A percentile compares a stretch with the other conserved stretches of the same genome.
Evolutionary conservation across 192 early-diverging fungal genomes (phyloP).

Genomic region (Dissophora ornata): DNA sequence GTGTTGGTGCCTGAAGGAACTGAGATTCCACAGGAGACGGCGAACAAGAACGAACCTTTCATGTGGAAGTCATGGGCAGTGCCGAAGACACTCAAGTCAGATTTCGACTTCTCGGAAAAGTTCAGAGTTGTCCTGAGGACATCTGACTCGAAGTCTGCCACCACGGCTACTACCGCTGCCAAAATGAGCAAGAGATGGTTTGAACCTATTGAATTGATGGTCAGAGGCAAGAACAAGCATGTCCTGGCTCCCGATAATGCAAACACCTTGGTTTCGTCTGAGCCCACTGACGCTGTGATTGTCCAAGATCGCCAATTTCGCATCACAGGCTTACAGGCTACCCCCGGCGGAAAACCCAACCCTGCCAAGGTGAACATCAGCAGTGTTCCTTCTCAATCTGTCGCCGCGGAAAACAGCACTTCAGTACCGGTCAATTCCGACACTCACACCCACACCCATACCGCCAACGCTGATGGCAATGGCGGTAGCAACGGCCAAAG

Average conservation of each 20-base stretch:
- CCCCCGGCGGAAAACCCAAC: constrained; percentile 32
- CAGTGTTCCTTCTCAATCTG: not conserved
- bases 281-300: not conserved
- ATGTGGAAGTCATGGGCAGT: constrained; percentile 42
- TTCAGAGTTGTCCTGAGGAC: constrained; percentile 39
- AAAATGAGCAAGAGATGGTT: not conserved
- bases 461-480: not conserved
- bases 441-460: not conserved
- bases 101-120: constrained; percentile 43
- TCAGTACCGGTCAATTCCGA: too few species aligned
- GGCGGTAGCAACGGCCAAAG: not conserved
- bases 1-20: constrained; percentile 29
- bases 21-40: not conserved
- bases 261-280: not conserved
- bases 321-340: constrained; percentile 20
- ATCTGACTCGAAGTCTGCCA: not conserved
- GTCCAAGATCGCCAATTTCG: constrained; percentile 44
- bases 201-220: not conserved
- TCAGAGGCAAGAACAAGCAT: not conserved
- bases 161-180: not conserved
- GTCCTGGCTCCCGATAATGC: not conserved
- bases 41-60: constrained; percentile 27
- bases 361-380: constrained; percentile 24
- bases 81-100: constrained; percentile 15
- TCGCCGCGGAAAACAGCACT: too few species aligned